phyloP scores from a whole-genome alignment of 148 eudicot species.

The Amaranthus hypochondriacus region DNA sequence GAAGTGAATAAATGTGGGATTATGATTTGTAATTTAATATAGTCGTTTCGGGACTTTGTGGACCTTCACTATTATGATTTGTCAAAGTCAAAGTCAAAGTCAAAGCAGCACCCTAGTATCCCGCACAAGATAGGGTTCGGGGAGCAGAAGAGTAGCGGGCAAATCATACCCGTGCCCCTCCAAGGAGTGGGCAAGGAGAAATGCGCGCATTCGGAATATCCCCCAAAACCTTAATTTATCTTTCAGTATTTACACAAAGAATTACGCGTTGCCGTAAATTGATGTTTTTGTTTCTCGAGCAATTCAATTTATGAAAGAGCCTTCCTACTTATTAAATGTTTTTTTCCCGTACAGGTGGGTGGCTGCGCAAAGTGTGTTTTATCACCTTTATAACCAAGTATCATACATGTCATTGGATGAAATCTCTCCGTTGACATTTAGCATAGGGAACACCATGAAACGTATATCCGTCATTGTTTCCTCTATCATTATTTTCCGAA shows the following conservation, averaged over 20 bases:
- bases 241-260: not conserved
- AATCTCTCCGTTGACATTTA: constrained; percentile 82
- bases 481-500: constrained; percentile 79
- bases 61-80: too few relatives aligned
- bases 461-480: constrained; percentile 82
- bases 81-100: too few relatives aligned
- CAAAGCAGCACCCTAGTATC: too few relatives aligned
- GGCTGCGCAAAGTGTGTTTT: constrained; percentile 83
- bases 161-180: too few relatives aligned
- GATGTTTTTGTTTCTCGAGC: not conserved
- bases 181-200: too few relatives aligned
- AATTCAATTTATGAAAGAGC: not conserved
- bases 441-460: constrained; percentile 88
- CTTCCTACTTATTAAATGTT: not conserved
- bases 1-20: not conserved
- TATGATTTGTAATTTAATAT: not conserved
- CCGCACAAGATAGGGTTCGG: too few relatives aligned
- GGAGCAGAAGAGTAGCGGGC: too few relatives aligned
- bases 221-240: not conserved
- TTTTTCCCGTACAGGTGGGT: constrained; percentile 55
- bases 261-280: not conserved
- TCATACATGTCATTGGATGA: constrained; percentile 89
- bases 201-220: too few relatives aligned
- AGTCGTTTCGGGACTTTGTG: too few relatives aligned
- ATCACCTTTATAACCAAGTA: constrained; percentile 86